Conservation (phyloP, 768 basidiomycete species). For the Rhodosporidiobolus odoratus region DNA sequence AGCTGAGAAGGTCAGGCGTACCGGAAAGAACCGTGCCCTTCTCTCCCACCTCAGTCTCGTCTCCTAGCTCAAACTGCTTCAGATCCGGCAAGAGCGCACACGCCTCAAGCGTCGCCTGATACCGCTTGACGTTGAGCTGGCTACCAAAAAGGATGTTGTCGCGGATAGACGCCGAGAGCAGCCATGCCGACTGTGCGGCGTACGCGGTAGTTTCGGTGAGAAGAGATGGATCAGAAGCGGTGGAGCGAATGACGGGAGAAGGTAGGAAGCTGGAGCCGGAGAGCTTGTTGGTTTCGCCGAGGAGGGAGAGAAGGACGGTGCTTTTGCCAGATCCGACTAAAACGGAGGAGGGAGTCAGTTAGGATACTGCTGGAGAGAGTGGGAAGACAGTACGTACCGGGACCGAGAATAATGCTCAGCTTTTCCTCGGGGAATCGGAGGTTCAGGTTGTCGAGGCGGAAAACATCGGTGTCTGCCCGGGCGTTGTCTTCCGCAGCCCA, state of each 20-base stretch:
- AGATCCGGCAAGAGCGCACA: slow-evolving; percentile 71
- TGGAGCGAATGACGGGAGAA: slow-evolving; percentile 34
- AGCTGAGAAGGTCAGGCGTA: background rate
- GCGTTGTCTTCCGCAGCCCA: slow-evolving; percentile 35
- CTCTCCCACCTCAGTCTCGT: slow-evolving; percentile 55
- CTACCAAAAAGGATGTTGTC: slow-evolving; percentile 76
- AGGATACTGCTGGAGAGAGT: slow-evolving; percentile 61
- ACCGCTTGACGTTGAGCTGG: slow-evolving; percentile 59
- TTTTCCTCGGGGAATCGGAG: slow-evolving; percentile 60
- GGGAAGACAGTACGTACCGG: slow-evolving; percentile 46
- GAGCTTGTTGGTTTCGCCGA: slow-evolving; percentile 41
- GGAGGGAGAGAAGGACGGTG: slow-evolving; percentile 39
- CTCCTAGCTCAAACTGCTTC: slow-evolving; percentile 66
- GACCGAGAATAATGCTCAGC: slow-evolving; percentile 51
- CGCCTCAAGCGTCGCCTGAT: slow-evolving; percentile 63
- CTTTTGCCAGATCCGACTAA: slow-evolving; percentile 40
- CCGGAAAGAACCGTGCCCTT: slow-evolving; percentile 34
- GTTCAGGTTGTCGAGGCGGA: slow-evolving; percentile 53
- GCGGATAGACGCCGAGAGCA: slow-evolving; percentile 72
- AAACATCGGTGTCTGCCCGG: slow-evolving; percentile 51
- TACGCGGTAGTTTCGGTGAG: slow-evolving; percentile 60
- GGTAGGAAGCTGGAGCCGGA: slow-evolving; percentile 35
- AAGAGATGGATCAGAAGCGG: slow-evolving; percentile 48
- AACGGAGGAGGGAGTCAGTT: slow-evolving; percentile 21
- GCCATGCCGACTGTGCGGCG: slow-evolving; percentile 61